A percentile compares a stretch with the other conserved stretches of the same genome.
These are phyloP conservation scores for Ceratobasidium papillatum DNA, from an alignment of 1,284 basidiomycete species.

Conservation along the genomic window DNA sequence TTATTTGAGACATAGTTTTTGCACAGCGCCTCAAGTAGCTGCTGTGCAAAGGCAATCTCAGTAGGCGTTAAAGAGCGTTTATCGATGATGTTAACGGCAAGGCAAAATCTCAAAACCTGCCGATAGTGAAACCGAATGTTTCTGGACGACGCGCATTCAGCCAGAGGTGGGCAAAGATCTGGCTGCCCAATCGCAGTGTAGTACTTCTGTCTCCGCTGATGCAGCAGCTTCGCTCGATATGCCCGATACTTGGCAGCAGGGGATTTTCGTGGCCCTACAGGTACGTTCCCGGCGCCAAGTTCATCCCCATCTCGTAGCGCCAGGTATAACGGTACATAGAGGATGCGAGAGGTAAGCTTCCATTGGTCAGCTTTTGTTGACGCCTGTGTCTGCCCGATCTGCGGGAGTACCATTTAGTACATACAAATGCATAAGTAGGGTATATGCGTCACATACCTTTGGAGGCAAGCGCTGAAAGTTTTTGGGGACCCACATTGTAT, in stretches of 20 bases:
- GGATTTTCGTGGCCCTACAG: not conserved
- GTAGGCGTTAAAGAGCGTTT: not conserved
- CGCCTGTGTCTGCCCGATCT: constrained; percentile 24
- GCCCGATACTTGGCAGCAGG: not conserved
- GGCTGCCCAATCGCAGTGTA: constrained; percentile 17
- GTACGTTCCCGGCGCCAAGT: not conserved
- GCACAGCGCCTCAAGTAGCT: not conserved
- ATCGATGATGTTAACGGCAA: constrained; percentile 1
- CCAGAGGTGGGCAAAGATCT: not conserved
- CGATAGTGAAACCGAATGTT: not conserved
- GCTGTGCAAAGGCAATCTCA: constrained; percentile 1
- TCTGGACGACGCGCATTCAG: not conserved
- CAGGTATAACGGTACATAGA: constrained; percentile 13
- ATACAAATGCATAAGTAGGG: not conserved
- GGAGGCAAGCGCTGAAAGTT: constrained; percentile 19
- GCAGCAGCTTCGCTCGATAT: constrained; percentile 17
- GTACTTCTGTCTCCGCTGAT: not conserved
- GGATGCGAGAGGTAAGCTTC: constrained; percentile 6
- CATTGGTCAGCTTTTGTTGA: constrained; percentile 21
- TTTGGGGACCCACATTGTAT: constrained; percentile 19
- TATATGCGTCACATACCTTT: constrained; percentile 20
- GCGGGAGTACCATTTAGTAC: not conserved
- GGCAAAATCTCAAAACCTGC: not conserved
- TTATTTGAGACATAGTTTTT: not conserved
- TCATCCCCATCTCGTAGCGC: constrained; percentile 12